These are phyloP conservation scores for Lenzites betulinus DNA, from an alignment of 768 basidiomycete genomes.

Conservation along the genomic window DNA sequence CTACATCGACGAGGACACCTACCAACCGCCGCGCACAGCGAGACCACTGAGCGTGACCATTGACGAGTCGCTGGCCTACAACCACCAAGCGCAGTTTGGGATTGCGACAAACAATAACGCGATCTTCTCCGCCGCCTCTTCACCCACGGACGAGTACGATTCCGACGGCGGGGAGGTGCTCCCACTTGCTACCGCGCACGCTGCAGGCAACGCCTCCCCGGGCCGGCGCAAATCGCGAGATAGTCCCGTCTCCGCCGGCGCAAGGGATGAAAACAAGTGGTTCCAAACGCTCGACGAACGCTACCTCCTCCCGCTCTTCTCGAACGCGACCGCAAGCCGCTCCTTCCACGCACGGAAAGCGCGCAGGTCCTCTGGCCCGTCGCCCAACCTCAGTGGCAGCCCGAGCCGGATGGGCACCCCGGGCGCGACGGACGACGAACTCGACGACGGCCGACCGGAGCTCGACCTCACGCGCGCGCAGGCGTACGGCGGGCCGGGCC, in stretches of 20 bases:
- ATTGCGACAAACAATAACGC: slow-evolving; percentile 26
- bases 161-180: slow-evolving; percentile 77
- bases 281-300: slow-evolving; percentile 95
- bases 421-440: slow-evolving; percentile 40
- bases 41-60: slow-evolving; percentile 60
- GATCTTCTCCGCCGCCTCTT: slow-evolving; percentile 70
- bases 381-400: slow-evolving; percentile 30
- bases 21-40: slow-evolving; percentile 15
- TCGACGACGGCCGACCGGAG: slow-evolving; percentile 33
- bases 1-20: slow-evolving; percentile 34
- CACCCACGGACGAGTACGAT: slow-evolving; percentile 61
- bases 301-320: slow-evolving; percentile 90
- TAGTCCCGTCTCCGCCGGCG: slow-evolving; percentile 19
- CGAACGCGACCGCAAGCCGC: slow-evolving; percentile 86
- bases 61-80: slow-evolving; percentile 46
- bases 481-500: slow-evolving; percentile 12
- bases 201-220: neutral
- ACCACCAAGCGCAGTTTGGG: slow-evolving; percentile 52
- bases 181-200: slow-evolving; percentile 63
- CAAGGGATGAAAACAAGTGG: slow-evolving; percentile 82
- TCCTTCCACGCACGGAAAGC: slow-evolving; percentile 81
- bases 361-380: slow-evolving; percentile 41
- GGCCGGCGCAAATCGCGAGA: slow-evolving; percentile 17
- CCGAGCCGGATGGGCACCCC: slow-evolving; percentile 36
- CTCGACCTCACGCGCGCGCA: slow-evolving; percentile 29